Base-by-base conservation (phyloP, 2,329 filamentous ascomycete genomes). In the Hymenoscyphus fructigenus region DNA sequence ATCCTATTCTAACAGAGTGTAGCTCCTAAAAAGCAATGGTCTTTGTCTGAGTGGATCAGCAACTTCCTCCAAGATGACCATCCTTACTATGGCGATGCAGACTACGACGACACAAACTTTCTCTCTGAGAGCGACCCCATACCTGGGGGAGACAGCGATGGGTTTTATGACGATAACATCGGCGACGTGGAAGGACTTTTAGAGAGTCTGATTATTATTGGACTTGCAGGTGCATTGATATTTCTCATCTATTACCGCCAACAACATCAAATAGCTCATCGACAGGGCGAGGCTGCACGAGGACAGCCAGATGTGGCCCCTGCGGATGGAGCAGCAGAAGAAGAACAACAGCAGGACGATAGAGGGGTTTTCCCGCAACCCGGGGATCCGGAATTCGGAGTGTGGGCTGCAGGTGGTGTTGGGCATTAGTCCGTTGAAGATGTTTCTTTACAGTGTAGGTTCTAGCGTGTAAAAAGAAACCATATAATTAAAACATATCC, bases 191-290 rank as follows among this genome's bases (percentile, higher is more conserved):
- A 93, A 57, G 91, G 92, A 14, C 80, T 97, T 17, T 70, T 97
- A 12, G 95, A 98, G 77, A 94, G 90, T 55, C 78, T 97, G 28
- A 81, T 96, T 56, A 96, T 99, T 67, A 82, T 97, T 15, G 89
- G 86, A 1, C 80, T 98, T 15, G 89, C 91, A 0, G 87, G 88
- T 15, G 87, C 88, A 0, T 82, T 98, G 62, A 87, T 91, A 0
- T 85, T 91, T 61, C 80, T 98, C 36, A 83, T 98, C 17, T 96
- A 93, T 77, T 94, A 95, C 76, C 83, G 91, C 23, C 88, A 92
- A 68, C 88, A 87, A 74, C 81, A 87, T 66, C 90, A 92, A 73
- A 81, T 88, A 69, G 82, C 80, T 34, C 82, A 84, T 60, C 78
- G 77, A 57, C 75, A 78, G 60, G 72, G 73, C 20, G 76, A 81